Evolutionary conservation across 306 rosid genomes (phyloP), one percentile per base, ranked within the genome.

Genomic region (Casuarina equisetifolia): DNA sequence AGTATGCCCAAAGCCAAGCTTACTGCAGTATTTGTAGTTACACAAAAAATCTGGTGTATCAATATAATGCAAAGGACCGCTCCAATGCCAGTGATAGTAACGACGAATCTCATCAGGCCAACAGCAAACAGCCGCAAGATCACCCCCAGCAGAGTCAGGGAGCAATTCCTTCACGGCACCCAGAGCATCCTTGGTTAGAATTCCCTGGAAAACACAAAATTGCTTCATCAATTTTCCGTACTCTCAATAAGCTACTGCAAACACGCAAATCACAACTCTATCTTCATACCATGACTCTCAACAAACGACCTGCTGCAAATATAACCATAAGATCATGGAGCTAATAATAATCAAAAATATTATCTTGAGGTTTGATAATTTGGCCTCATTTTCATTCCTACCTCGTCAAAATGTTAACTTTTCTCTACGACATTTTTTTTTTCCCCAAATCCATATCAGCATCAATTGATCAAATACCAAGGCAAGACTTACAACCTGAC

Each of bases 31-130:
- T 38, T 86, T 72, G 78, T 91, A 95, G 84, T 88, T 92, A 78
- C 98, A 95, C 81, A 57, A 71, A 84, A 90, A 95, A 89, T 95
- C 98, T 0, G 98, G 97, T 0, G 97, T 92, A 82, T 95, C 93
- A 67, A 81, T 80, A 38, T 82, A 94, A 73, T 89, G 98, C 12
- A 92, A 83, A 74, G 89, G 82, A 73, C 97, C 69, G 73, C 93
- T 92, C 97, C 98, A 95, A 19, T 74, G 89, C 75, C 73, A 89
- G 61, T 78, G 93, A 80, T 59, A 84, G 4, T 62, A 25, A 9
- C 40, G 68, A 6, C 91, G 88, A 85, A 89, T 75, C 81, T 87
- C 83, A 70, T 92, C 97, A 35, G 98, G 79, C 98, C 97, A 91
- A 62, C 97, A 82, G 78, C 97, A 95, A 59, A 95, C 90, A 42